Conservation (phyloP, 805 yeast genomes). For the Cyberlindnera meyerae region DNA sequence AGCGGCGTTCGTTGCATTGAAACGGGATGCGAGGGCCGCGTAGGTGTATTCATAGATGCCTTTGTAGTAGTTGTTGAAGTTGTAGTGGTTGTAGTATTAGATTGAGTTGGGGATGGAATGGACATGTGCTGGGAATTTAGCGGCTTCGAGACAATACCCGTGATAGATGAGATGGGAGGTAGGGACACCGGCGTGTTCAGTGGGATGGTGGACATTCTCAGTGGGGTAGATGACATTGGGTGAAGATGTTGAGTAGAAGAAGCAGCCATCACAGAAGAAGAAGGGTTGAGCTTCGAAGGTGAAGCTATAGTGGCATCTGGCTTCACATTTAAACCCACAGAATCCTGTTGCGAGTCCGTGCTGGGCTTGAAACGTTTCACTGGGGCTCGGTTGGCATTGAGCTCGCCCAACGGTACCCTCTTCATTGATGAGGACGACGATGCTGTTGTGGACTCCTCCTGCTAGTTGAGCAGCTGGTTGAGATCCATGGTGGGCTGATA, state of each 20-base stretch:
- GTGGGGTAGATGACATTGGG: slow-evolving; percentile 2
- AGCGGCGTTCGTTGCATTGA: not conserved
- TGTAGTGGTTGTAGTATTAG: too few species aligned
- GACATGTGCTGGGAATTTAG: too few species aligned
- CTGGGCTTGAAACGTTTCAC: slow-evolving; percentile 7
- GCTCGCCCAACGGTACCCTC: slow-evolving; percentile 11
- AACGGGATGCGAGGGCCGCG: not conserved
- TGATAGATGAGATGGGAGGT: slow-evolving; percentile 13
- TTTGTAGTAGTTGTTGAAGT: too few species aligned
- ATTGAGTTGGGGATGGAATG: too few species aligned
- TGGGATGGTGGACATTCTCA: not conserved
- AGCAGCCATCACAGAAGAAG: too few species aligned
- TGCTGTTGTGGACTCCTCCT: slow-evolving; percentile 4
- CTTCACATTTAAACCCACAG: too few species aligned
- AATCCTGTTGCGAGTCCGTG: not conserved
- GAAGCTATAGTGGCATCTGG: too few species aligned
- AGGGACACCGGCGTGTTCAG: slow-evolving; percentile 1
- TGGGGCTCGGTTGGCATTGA: slow-evolving; percentile 4
- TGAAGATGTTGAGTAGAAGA: too few species aligned
- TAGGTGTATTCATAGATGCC: not conserved
- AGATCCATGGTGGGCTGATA: slow-evolving; percentile 12
- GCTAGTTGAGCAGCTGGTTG: slow-evolving; percentile 11
- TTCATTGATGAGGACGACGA: slow-evolving; percentile 1
- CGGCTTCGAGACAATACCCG: not conserved
- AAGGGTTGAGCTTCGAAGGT: too few species aligned